A percentile compares a stretch with the other conserved stretches of the same genome.
Evolutionary conservation across 139 green algal genomes (phyloP).

Genomic region (Marvania coccoides): DNA sequence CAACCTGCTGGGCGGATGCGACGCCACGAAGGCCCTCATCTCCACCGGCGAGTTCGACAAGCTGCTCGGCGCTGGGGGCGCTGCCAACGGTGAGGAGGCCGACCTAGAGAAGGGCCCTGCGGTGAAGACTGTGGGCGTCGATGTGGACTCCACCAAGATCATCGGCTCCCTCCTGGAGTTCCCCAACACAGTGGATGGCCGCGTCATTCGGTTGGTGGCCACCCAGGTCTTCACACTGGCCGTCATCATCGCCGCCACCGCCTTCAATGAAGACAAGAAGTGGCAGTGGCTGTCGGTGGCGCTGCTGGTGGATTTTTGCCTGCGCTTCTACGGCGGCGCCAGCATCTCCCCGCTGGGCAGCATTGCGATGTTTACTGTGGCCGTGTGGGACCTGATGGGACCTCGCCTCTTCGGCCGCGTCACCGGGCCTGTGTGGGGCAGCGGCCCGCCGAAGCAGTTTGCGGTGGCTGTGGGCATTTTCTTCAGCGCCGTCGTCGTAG

Average conservation of each 20-base stretch:
- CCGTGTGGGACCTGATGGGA: constrained; percentile 25
- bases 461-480: constrained; percentile 16
- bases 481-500: constrained; percentile 12
- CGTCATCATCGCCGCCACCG: constrained; percentile 18
- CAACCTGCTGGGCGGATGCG: constrained; percentile 33
- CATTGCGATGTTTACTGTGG: constrained; percentile 9
- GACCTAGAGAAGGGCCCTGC: neutral
- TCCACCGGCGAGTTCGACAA: constrained; percentile 20
- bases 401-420: neutral
- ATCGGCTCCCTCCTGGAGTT: constrained; percentile 34
- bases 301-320: constrained; percentile 23
- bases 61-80: neutral
- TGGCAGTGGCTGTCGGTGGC: constrained; percentile 21
- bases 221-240: constrained; percentile 24
- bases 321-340: constrained; percentile 21
- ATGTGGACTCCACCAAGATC: constrained; percentile 4
- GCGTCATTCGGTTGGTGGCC: constrained; percentile 22
- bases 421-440: constrained; percentile 12
- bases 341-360: constrained; percentile 29
- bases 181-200: constrained; percentile 31
- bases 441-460: constrained; percentile 51
- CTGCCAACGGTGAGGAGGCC: neutral
- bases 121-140: neutral
- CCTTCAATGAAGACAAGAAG: constrained; percentile 9
- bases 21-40: constrained; percentile 31